A percentile compares a stretch with the other conserved stretches of the same genome.
Evolutionary conservation across 2,329 filamentous ascomycete species (phyloP).

Genomic region (Monosporascus ibericus): DNA sequence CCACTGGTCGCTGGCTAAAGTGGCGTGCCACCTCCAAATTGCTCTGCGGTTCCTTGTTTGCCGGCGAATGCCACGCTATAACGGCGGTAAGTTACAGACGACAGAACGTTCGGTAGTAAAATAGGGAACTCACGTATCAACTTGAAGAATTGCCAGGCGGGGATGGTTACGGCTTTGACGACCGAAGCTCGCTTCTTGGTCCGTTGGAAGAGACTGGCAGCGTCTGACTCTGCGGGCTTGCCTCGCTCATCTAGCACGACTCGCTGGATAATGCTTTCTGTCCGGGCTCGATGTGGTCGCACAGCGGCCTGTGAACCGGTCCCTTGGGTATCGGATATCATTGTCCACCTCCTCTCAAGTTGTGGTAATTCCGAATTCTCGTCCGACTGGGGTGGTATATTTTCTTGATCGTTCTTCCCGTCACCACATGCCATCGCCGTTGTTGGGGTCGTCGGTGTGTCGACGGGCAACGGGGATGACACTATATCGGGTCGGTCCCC

Average conservation of each 20-base stretch:
- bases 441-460: constrained; percentile 17
- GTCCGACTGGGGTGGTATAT: constrained; percentile 10
- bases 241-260: constrained; percentile 48
- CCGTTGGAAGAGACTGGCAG: constrained; percentile 36
- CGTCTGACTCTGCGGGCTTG: constrained; percentile 36
- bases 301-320: constrained; percentile 10
- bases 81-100: constrained; percentile 26
- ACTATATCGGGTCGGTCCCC: constrained; percentile 29
- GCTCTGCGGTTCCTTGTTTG: constrained; percentile 45
- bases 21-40: constrained; percentile 84
- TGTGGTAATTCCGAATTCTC: constrained; percentile 15
- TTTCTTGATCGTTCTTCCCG: constrained; percentile 15
- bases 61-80: constrained; percentile 74
- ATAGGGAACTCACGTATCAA: constrained; percentile 64
- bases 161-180: constrained; percentile 83
- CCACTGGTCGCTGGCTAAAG: constrained; percentile 76
- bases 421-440: constrained; percentile 29
- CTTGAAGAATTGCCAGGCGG: constrained; percentile 96
- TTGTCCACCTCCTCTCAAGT: constrained; percentile 30
- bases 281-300: constrained; percentile 28
- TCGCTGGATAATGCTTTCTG: constrained; percentile 56
- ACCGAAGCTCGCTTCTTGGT: constrained; percentile 42
- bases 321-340: constrained; percentile 5
- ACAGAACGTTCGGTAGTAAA: neutral
- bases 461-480: constrained; percentile 19